Base-by-base conservation (phyloP, 129 eudicot species). In the Flaveria brownii region DNA sequence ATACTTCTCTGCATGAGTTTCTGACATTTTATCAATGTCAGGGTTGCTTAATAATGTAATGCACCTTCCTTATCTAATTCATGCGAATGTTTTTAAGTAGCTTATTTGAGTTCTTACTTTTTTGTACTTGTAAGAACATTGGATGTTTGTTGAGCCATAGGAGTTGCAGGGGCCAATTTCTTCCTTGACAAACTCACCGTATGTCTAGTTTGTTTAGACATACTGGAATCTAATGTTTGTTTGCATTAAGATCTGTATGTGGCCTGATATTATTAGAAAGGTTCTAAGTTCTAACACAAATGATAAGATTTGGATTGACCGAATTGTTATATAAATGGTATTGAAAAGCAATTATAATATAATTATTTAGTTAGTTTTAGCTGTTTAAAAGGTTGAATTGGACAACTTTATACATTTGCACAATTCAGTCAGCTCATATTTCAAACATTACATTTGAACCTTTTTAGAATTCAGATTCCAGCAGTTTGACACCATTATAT, bases 21-120 rank as follows among this genome's bases (percentile, higher is more conserved):
- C 86, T 91, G 91, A 86, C 83, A 76, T 86, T 80, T 65, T 74
- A 50, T 81, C 85, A 68, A 91, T 91, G 97, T 91, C 97, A 55
- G 97, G 97, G 87, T 77, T 91, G 80, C 88, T 88, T 76, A 91
- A 79, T 65, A 79, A 91, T 88, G 97, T 91, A 91, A 68, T 70
- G 60, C 75, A 67, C 67, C 28, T 71, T 65, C 86, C 72, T 36
- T 10, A 42, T 17, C 14, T 52, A 20, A 62, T 1, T 63, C 54
- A 33, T 43, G 47, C 75, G 7, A n/a, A 52, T 7, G 23, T 52
- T 20, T 49, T 50, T 50, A 50, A 50, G 56, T 54, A 54, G 60
- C 60, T 54, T 54, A 16, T 17, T 4, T 54, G 11, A 54, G 25
- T 54, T n/a, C 11, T 5, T 54, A 17, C 33, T 54, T 50, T 54